Conservation (phyloP, 345 rosid species). For the Citrus mangshanensis region DNA sequence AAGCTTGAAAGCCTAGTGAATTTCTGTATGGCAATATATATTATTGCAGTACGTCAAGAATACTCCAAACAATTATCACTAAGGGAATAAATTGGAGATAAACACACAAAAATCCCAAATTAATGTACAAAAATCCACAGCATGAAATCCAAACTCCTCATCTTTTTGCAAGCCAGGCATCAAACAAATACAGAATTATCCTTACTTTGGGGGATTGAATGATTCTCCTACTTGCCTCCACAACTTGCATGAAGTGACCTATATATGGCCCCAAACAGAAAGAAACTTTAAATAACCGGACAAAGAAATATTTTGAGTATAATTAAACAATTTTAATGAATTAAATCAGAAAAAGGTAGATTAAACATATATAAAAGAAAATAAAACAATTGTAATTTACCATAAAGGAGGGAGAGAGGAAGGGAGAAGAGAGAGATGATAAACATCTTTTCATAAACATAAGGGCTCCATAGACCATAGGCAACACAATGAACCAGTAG, state of each 20-base stretch:
- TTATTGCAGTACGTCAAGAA: background rate
- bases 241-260: slow-evolving; percentile 69
- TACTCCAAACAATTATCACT: background rate
- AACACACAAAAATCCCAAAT: background rate
- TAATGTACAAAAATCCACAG: background rate
- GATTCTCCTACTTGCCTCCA: slow-evolving; percentile 86
- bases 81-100: background rate
- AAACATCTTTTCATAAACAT: background rate
- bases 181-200: background rate
- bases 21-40: too few species aligned
- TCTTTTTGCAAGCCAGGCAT: slow-evolving; percentile 4
- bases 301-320: background rate
- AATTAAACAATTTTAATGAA: background rate
- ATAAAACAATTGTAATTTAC: background rate
- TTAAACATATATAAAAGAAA: background rate
- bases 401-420: background rate
- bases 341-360: background rate
- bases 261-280: slow-evolving; percentile 18
- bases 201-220: slow-evolving; percentile 80
- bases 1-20: background rate
- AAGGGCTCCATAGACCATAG: background rate
- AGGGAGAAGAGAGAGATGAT: background rate
- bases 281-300: background rate
- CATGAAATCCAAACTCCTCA: background rate
- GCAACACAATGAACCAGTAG: background rate